A percentile compares a stretch with the other conserved stretches of the same genome.
phyloP scores from a whole-genome alignment of 306 rosid genomes.

The Morella rubra region DNA sequence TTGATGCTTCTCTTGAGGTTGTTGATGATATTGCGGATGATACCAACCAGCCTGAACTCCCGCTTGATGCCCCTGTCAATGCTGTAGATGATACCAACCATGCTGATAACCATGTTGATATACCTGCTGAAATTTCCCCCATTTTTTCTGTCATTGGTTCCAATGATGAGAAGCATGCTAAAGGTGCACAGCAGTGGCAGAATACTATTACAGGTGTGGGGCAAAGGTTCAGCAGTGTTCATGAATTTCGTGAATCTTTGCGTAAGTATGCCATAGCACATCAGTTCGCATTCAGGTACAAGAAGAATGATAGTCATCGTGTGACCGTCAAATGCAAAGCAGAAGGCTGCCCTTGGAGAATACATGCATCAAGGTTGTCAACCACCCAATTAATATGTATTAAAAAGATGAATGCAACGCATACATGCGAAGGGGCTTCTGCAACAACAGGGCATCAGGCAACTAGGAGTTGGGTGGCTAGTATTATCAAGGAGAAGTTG shows the following conservation, averaged over 20 bases:
- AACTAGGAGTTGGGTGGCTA: constrained; percentile 96
- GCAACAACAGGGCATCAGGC: constrained; percentile 98
- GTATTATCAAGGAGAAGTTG: constrained; percentile 91
- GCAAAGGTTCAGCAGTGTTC: constrained; percentile 84
- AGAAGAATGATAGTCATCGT: constrained; percentile 97
- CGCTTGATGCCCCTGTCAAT: constrained; percentile 48
- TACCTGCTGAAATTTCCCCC: constrained; percentile 48
- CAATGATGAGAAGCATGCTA: constrained; percentile 60
- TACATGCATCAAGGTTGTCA: constrained; percentile 94
- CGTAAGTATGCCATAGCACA: constrained; percentile 97
- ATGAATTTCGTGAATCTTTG: constrained; percentile 88
- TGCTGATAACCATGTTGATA: constrained; percentile 44
- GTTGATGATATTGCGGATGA: constrained; percentile 42
- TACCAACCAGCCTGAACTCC: constrained; percentile 35
- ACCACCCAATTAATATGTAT: constrained; percentile 93
- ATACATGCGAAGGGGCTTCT: constrained; percentile 84
- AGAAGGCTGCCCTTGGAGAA: constrained; percentile 99
- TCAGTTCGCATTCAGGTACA: constrained; percentile 91
- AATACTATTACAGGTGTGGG: constrained; percentile 92
- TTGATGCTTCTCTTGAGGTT: constrained; percentile 40
- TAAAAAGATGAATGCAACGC: constrained; percentile 86
- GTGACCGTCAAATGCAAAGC: constrained; percentile 98
- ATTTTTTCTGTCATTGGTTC: constrained; percentile 39
- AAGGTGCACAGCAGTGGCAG: constrained; percentile 94
- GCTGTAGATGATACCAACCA: constrained; percentile 52